A percentile compares a stretch with the other conserved stretches of the same genome.
These are phyloP conservation scores for Hanseniaspora osmophila DNA, from an alignment of 805 yeast species.

Conservation along the genomic window DNA sequence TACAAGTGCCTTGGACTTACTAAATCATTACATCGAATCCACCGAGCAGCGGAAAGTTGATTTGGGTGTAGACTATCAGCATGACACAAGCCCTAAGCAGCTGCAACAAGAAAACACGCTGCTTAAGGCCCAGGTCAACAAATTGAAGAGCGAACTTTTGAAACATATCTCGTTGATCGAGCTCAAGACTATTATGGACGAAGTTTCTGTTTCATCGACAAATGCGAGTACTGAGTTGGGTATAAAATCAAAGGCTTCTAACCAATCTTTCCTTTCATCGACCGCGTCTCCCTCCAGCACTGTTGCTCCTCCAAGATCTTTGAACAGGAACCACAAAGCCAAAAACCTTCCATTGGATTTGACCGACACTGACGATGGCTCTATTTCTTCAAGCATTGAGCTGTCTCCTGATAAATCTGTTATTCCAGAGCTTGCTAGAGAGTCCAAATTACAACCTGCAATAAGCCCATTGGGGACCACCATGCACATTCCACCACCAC, in stretches of 20 bases:
- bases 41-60: neutral
- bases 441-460: neutral
- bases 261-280: neutral
- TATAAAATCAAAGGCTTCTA: neutral
- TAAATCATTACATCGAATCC: neutral
- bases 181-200: neutral
- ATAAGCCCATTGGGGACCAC: neutral
- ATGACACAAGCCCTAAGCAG: neutral
- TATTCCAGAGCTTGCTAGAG: conserved; percentile 3
- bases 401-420: conserved; percentile 3
- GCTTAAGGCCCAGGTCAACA: neutral
- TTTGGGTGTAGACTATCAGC: neutral
- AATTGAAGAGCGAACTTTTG: neutral
- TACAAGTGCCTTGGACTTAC: neutral
- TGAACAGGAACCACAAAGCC: conserved; percentile 2
- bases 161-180: neutral
- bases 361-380: neutral
- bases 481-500: neutral
- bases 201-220: neutral
- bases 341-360: neutral
- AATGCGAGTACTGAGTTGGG: neutral
- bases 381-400: conserved; percentile 2
- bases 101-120: neutral
- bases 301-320: conserved; percentile 5
- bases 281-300: neutral